These are phyloP conservation scores for Aspergillus biplanus DNA, from an alignment of 495 filamentous ascomycete genomes.

Conservation along the genomic window DNA sequence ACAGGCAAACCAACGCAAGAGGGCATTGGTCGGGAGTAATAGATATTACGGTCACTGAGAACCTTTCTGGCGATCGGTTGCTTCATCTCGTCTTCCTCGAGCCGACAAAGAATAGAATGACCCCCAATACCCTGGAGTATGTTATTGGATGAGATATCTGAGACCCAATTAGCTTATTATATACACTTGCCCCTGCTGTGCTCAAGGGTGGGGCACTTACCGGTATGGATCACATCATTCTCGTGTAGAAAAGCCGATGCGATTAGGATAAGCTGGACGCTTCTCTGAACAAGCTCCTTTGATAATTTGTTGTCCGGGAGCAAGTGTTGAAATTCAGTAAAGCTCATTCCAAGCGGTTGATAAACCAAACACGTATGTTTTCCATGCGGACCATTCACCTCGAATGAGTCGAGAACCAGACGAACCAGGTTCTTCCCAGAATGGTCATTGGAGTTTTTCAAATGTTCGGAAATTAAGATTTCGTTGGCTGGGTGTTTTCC, in stretches of 20 bases:
- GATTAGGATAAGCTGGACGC: slow-evolving; percentile 35
- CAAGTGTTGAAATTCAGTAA: slow-evolving; percentile 33
- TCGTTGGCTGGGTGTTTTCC: slow-evolving; percentile 29
- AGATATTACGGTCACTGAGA: slow-evolving; percentile 28
- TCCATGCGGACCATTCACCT: slow-evolving; percentile 39
- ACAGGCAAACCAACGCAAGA: slow-evolving; percentile 19
- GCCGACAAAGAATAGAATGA: slow-evolving; percentile 25
- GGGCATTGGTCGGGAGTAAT: slow-evolving; percentile 31
- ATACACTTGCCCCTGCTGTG: neutral
- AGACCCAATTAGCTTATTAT: slow-evolving; percentile 11
- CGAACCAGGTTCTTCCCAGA: slow-evolving; percentile 33
- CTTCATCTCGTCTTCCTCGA: slow-evolving; percentile 31
- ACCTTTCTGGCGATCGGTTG: slow-evolving; percentile 31
- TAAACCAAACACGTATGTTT: slow-evolving; percentile 47
- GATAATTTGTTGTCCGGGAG: slow-evolving; percentile 34
- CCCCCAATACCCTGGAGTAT: slow-evolving; percentile 30
- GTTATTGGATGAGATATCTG: slow-evolving; percentile 34
- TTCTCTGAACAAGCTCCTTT: slow-evolving; percentile 35
- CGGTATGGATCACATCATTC: slow-evolving; percentile 38
- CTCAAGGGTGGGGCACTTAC: slow-evolving; percentile 22
- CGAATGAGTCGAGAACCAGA: slow-evolving; percentile 41
- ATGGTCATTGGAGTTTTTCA: slow-evolving; percentile 34
- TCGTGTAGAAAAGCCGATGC: slow-evolving; percentile 38
- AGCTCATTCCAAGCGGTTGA: slow-evolving; percentile 42
- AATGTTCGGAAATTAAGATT: slow-evolving; percentile 31